Evolutionary conservation across 257 asterid genomes (phyloP).

Genomic region (Phtheirospermum japonicum): DNA sequence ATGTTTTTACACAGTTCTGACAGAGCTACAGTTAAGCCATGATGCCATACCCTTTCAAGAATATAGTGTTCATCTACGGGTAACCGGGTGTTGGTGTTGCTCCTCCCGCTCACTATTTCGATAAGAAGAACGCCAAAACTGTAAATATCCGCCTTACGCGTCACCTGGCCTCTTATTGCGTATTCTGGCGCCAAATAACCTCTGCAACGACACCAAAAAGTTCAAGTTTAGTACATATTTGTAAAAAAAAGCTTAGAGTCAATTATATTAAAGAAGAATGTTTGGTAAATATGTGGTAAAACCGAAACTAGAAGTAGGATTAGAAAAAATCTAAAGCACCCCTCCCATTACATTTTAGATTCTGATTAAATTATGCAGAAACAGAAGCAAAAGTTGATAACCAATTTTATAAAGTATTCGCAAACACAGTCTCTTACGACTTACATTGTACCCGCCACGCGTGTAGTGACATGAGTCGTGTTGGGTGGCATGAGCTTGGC

Average conservation of each 20-base stretch:
- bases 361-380: too few species aligned
- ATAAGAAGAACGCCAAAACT: constrained; percentile 72
- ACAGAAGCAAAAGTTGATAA: too few species aligned
- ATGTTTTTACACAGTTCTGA: not conserved
- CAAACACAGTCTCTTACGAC: too few species aligned
- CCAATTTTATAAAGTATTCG: too few species aligned
- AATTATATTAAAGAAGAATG: not conserved
- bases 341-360: too few species aligned
- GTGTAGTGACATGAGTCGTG: constrained; percentile 69
- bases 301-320: not conserved
- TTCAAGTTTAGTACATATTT: constrained; percentile 1
- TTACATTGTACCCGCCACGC: constrained; percentile 84
- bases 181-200: constrained; percentile 87
- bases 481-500: constrained; percentile 72
- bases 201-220: constrained; percentile 32
- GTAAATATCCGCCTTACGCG: constrained; percentile 64
- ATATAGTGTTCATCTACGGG: constrained; percentile 58
- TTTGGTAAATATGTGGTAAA: too few species aligned
- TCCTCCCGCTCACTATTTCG: constrained; percentile 74
- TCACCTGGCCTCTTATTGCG: constrained; percentile 65
- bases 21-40: not conserved
- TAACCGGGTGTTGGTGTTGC: constrained; percentile 59
- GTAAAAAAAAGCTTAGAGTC: too few species aligned
- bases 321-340: too few species aligned
- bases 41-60: constrained; percentile 65